These are phyloP conservation scores for Hexamita inflata DNA, from an alignment of 208 protist genomes.

Conservation along the genomic window DNA sequence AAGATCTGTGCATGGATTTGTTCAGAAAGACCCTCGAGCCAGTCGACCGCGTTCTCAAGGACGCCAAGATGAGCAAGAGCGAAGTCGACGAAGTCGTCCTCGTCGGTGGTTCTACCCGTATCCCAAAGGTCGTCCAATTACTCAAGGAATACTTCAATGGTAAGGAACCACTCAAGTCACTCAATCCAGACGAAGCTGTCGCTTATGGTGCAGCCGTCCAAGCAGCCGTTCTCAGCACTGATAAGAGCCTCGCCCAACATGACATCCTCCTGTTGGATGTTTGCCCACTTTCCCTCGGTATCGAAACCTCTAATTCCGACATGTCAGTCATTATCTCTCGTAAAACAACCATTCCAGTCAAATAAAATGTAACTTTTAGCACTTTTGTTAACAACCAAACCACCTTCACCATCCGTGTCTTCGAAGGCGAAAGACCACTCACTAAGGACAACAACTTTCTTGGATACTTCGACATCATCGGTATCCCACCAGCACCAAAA, in stretches of 20 bases:
- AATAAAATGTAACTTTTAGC: conserved; percentile 26
- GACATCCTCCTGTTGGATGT: conserved; percentile 28
- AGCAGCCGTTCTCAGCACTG: neutral
- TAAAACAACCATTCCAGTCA: conserved; percentile 27
- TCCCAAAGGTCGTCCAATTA: conserved; percentile 29
- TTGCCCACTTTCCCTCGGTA: conserved; percentile 25
- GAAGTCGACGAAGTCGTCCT: conserved; percentile 32
- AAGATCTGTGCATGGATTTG: neutral
- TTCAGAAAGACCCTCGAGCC: neutral
- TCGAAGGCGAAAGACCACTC: conserved; percentile 30
- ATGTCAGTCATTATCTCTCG: conserved; percentile 29
- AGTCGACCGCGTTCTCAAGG: neutral
- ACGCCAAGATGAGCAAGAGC: neutral
- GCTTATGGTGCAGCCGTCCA: conserved; percentile 34
- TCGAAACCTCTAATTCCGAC: conserved; percentile 6
- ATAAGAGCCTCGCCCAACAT: neutral
- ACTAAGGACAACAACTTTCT: conserved; percentile 31
- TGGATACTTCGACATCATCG: conserved; percentile 22
- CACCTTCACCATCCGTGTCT: neutral
- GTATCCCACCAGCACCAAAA: conserved; percentile 25
- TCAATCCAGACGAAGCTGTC: conserved; percentile 37
- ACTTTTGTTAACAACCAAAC: conserved; percentile 24
- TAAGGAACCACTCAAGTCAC: conserved; percentile 24
- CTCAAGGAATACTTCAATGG: conserved; percentile 27
- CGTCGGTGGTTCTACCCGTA: conserved; percentile 33